Evolutionary conservation across 129 eudicot genomes (phyloP).

Genomic region (Cynara cardunculus): DNA sequence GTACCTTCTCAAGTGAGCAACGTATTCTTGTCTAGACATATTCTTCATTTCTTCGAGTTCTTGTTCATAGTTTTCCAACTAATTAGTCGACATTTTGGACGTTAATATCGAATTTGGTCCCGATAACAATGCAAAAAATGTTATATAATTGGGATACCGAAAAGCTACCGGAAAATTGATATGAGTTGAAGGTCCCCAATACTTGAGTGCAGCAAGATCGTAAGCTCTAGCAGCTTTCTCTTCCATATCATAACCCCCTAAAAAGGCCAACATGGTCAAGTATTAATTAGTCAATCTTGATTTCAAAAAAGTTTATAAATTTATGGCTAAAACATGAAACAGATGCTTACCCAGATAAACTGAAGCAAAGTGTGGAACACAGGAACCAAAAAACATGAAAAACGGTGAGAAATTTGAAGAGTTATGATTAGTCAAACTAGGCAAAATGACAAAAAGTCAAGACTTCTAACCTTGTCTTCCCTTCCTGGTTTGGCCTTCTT

Average conservation of each 20-base stretch:
- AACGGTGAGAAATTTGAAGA: conserved; percentile 10
- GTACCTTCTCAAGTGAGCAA: conserved; percentile 76
- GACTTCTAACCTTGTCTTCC: conserved; percentile 86
- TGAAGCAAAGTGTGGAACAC: conserved; percentile 25
- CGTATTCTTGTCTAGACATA: conserved; percentile 74
- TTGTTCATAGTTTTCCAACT: conserved; percentile 70
- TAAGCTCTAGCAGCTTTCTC: conserved; percentile 97
- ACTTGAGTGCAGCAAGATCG: conserved; percentile 92
- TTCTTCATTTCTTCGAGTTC: conserved; percentile 76
- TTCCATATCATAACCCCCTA: conserved; percentile 96
- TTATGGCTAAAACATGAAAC: conserved; percentile 2
- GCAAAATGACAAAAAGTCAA: conserved; percentile 19
- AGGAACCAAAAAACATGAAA: conserved; percentile 29
- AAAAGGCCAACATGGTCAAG: conserved; percentile 21
- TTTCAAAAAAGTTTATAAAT: background rate
- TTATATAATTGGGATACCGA: background rate
- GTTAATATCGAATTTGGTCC: background rate
- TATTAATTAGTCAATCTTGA: conserved; percentile 23
- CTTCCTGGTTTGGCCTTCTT: conserved; percentile 89
- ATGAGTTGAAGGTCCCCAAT: conserved; percentile 95
- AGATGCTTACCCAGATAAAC: conserved; percentile 61
- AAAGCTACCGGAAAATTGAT: conserved; percentile 73
- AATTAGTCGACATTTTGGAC: background rate
- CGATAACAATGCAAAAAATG: background rate
- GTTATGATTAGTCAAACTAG: conserved; percentile 9